Evolutionary conservation across 1,284 basidiomycete species (phyloP).

Genomic region (Entoloma clypeatum): DNA sequence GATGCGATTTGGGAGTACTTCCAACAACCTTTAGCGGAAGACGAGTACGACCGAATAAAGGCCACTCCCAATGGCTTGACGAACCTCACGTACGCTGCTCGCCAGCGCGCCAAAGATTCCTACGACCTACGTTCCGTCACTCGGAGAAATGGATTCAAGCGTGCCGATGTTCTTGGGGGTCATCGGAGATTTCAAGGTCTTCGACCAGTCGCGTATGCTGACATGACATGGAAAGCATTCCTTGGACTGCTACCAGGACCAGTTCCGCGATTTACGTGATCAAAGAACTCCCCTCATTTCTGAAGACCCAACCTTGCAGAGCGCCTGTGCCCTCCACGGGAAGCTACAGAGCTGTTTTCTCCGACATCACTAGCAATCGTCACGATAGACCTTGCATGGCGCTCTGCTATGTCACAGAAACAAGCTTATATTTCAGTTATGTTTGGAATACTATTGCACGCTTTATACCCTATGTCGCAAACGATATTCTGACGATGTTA

Average conservation of each 20-base stretch:
- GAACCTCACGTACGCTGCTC: constrained; percentile 22
- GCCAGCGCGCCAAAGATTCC: constrained; percentile 23
- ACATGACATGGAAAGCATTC: constrained; percentile 34
- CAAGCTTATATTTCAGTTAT: background rate
- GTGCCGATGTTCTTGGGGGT: constrained; percentile 35
- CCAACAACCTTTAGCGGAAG: constrained; percentile 23
- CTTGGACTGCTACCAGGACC: constrained; percentile 34
- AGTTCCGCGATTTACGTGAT: constrained; percentile 20
- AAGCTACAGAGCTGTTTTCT: too few relatives aligned
- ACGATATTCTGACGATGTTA: too few relatives aligned
- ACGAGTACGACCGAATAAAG: constrained; percentile 24
- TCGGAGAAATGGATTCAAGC: constrained; percentile 22
- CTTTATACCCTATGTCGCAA: too few relatives aligned
- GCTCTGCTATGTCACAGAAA: too few relatives aligned
- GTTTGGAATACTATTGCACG: constrained; percentile 1
- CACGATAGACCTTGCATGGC: too few relatives aligned
- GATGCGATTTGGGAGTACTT: constrained; percentile 33
- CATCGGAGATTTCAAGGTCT: constrained; percentile 37
- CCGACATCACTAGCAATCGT: too few relatives aligned
- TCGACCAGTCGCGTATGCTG: constrained; percentile 29
- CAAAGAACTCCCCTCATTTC: too few relatives aligned
- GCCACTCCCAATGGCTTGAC: constrained; percentile 18
- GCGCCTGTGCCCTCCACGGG: too few relatives aligned
- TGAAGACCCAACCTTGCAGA: too few relatives aligned
- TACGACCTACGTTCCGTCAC: constrained; percentile 25